Percentiles rank a stretch among this genome's conserved stretches.
Evolutionary conservation across 306 rosid genomes (phyloP).

Genomic region (Styphnolobium japonicum): DNA sequence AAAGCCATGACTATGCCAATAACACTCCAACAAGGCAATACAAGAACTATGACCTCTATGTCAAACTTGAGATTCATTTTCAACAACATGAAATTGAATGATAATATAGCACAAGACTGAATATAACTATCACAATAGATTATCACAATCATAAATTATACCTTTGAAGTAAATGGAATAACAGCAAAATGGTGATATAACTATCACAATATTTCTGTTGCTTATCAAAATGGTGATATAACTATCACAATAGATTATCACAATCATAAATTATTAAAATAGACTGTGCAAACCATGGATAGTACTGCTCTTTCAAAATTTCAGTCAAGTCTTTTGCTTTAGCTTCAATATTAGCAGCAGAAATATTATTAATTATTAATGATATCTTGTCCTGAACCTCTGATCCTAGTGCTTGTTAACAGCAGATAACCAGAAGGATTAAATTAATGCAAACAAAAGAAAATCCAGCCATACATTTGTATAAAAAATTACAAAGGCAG

Average conservation of each 20-base stretch:
- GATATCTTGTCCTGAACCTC: constrained; percentile 96
- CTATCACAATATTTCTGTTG: too few relatives aligned
- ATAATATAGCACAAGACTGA: constrained; percentile 5
- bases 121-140: background rate
- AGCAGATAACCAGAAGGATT: constrained; percentile 23
- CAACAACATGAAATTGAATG: constrained; percentile 36
- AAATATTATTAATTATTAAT: constrained; percentile 84
- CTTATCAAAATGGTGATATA: too few relatives aligned
- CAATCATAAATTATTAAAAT: too few relatives aligned
- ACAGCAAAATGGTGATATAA: too few relatives aligned
- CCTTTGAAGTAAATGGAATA: constrained; percentile 99
- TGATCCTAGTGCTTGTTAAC: constrained; percentile 82
- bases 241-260: too few relatives aligned
- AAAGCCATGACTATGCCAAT: background rate
- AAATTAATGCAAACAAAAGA: constrained; percentile 6
- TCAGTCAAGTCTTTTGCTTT: constrained; percentile 79
- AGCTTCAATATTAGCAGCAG: constrained; percentile 68
- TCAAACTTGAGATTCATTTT: constrained; percentile 99
- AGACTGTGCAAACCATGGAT: constrained; percentile 98
- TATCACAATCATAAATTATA: constrained; percentile 34
- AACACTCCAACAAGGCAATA: background rate
- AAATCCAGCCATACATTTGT: background rate
- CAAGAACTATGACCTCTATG: constrained; percentile 63
- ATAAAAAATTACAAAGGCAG: background rate
- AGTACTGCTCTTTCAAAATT: constrained; percentile 74